Base-by-base conservation (phyloP, 1,284 basidiomycete species). In the Tilletia horrida region DNA sequence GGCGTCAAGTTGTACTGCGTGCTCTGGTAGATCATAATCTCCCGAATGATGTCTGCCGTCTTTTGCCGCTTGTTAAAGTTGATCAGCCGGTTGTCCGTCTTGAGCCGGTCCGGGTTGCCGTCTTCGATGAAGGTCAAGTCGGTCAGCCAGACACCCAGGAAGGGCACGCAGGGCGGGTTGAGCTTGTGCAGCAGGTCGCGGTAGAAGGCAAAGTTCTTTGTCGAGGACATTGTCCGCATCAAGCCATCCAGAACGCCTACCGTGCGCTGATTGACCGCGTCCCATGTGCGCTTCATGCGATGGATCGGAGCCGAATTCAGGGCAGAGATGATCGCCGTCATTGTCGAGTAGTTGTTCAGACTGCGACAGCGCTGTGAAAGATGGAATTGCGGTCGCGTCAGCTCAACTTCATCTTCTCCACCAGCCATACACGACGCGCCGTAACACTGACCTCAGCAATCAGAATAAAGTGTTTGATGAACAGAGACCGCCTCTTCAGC, bases 101-200 rank as follows among this genome's bases (percentile, higher is more conserved):
- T 83, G 25, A 88, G 87, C 4, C 92, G 84, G 84, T 98, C 92
- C 66, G 91, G 90, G 80, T 94, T 94, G n/a, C 95, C 96, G 78
- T 98, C 96, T 82, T 97, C 93, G 81, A 97, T 96, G 83, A 98
- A 97, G 2, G 93, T 94, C 67, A 98, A 85, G 27, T 92, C 92
- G 3, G 94, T 93, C 21, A 98, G 87, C 84, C 96, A 97, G 66
- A 97, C 91, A 75, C 95, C 95, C 65, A 99, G 90, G 84, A 98
- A 99, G 4, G 96, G 96, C 0, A 98, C 94, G 82, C 94, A 97
- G 62, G 96, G 95, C 0, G 94, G 93, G 47, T 90, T 88, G 69
- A 96, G 89, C 57, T 86, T 88, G 59, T 91, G 89, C 76, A 99
- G 87, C 65, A 89, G 87, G 70, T 90, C 88, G 65, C 92, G 89